A percentile compares a stretch with the other conserved stretches of the same genome.
Evolutionary conservation across 1,284 basidiomycete genomes (phyloP).

Genomic region (Microstroma glucosiphilum): DNA sequence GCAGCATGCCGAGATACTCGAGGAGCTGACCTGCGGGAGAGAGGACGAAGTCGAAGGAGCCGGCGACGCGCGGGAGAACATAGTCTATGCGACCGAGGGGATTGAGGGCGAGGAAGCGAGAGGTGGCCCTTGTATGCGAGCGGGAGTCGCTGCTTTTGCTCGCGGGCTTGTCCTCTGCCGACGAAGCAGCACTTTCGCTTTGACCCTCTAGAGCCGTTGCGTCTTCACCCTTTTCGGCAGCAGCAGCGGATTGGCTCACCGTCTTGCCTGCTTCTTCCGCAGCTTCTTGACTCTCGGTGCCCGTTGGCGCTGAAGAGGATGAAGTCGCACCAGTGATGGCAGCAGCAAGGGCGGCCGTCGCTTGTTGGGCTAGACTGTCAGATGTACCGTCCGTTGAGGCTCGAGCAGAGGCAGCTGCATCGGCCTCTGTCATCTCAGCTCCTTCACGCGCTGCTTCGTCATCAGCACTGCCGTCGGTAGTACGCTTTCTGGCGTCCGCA

Average conservation of each 20-base stretch:
- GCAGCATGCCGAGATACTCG: not conserved
- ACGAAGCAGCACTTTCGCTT: not conserved
- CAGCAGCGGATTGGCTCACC: not conserved
- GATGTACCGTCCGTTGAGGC: no score
- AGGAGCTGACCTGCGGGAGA: conserved; percentile 1
- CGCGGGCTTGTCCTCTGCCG: not conserved
- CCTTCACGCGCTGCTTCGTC: no score
- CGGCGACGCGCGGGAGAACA: not conserved
- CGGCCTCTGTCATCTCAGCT: no score
- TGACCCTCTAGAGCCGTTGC: not conserved
- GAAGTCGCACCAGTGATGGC: no score
- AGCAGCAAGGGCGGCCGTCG: no score
- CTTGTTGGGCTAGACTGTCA: no score
- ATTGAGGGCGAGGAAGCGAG: not conserved
- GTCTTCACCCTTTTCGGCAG: not conserved
- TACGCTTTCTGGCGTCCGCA: no score
- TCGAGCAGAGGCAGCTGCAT: no score
- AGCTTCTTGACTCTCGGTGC: no score
- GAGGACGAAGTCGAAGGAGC: conserved; percentile 1
- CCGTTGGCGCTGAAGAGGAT: no score
- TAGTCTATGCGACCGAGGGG: not conserved
- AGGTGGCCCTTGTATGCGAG: not conserved
- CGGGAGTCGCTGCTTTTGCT: not conserved
- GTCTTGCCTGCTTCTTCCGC: not conserved
- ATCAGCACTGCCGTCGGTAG: no score